phyloP scores from a whole-genome alignment of 441 rosid species.

The Populus hybrid region DNA sequence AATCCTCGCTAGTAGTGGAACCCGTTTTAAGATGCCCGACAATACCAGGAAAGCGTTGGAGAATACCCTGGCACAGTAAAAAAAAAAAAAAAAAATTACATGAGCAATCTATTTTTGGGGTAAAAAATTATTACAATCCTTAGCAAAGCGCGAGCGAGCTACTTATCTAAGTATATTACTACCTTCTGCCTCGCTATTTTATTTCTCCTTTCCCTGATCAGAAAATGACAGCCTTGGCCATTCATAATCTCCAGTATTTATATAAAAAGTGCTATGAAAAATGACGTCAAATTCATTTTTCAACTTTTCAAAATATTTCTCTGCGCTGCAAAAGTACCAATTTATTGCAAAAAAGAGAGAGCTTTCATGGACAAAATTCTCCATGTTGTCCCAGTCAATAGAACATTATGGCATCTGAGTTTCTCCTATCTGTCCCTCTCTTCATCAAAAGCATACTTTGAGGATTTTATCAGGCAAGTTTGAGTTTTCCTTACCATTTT shows the following conservation, averaged over 20 bases:
- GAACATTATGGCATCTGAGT: neutral
- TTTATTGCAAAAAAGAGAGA: neutral
- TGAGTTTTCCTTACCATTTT: neutral
- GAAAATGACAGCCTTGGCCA: neutral
- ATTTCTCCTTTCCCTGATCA: too few relatives aligned
- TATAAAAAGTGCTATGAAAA: neutral
- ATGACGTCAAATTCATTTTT: neutral
- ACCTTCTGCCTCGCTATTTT: too few relatives aligned
- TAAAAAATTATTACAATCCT: too few relatives aligned
- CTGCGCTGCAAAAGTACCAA: neutral
- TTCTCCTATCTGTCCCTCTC: neutral
- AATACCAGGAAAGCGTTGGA: too few relatives aligned
- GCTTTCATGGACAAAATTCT: neutral
- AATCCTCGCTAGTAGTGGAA: neutral
- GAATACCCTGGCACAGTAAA: too few relatives aligned
- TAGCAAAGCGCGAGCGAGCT: too few relatives aligned
- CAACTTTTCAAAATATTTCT: too few relatives aligned
- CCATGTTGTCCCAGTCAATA: too few relatives aligned
- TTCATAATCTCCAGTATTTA: too few relatives aligned
- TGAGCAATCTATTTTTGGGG: too few relatives aligned
- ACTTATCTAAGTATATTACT: too few relatives aligned
- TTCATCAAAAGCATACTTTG: neutral
- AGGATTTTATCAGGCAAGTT: neutral
- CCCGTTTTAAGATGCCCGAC: neutral
- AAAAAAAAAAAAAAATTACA: too few relatives aligned